Conservation (phyloP, 2,329 filamentous ascomycete genomes). For the Fonsecaea pugnacius region DNA sequence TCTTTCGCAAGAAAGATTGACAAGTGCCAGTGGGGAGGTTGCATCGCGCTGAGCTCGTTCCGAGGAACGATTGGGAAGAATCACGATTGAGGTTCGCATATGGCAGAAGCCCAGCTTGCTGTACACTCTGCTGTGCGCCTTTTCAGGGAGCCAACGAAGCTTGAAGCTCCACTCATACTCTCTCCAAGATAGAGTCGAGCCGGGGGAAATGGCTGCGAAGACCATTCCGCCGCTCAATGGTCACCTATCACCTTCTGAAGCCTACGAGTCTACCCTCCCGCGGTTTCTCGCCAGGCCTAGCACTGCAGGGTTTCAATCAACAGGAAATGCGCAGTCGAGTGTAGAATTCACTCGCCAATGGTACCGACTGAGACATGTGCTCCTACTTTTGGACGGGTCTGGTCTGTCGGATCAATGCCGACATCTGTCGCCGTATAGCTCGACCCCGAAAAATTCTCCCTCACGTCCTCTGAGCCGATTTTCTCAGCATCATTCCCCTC, state of each 20-base stretch:
- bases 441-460: slow-evolving; percentile 12
- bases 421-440: slow-evolving; percentile 22
- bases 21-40: not conserved
- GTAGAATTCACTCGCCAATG: slow-evolving; percentile 25
- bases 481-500: slow-evolving; percentile 20
- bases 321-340: not conserved
- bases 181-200: slow-evolving; percentile 24
- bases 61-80: not conserved
- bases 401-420: slow-evolving; percentile 23
- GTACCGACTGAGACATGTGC: slow-evolving; percentile 21
- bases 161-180: slow-evolving; percentile 6
- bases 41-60: not conserved
- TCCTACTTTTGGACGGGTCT: slow-evolving; percentile 19
- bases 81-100: too few relatives aligned
- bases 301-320: slow-evolving; percentile 10
- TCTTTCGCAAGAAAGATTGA: not conserved
- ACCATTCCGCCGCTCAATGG: slow-evolving; percentile 29
- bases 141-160: not conserved
- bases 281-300: slow-evolving; percentile 15
- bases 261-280: slow-evolving; percentile 23
- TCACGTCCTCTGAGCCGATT: slow-evolving; percentile 15
- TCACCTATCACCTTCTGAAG: slow-evolving; percentile 21
- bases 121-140: not conserved
- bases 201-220: slow-evolving; percentile 25
- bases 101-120: not conserved